Evolutionary conservation across 176 grass and related monocot genomes (phyloP), one percentile per base, ranked within the genome.

Genomic region (Microstegium vimineum): DNA sequence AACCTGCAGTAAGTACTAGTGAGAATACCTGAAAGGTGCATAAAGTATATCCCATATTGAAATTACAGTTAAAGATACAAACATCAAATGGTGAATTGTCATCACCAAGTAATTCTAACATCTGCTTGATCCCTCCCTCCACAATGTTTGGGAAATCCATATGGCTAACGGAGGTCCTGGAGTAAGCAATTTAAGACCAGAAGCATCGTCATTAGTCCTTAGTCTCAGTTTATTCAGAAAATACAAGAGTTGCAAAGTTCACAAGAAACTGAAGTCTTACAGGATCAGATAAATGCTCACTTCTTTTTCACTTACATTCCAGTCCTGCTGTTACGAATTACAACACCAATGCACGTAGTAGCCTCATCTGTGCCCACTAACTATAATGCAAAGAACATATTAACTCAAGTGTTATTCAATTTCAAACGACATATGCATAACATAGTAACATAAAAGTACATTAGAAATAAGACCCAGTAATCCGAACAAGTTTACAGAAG

Each of bases 341-440:
- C 91, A 73, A 99, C 85, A 77, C 96, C 85, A 4, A 90, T 71
- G 18, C 96, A 99, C 69, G 96, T 99, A 82, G 96, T 99, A n/a
- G 69, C 64, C 80, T 99, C 93, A 71, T 99, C 93, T 62, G 93
- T 95, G 32, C 96, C 96, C 37, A 87, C 93, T 34, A 92, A 89
- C 96, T 99, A 86, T 37, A 69, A 74, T 79, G 34, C 16, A 81
- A 70, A n/a, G 51, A 73, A 41, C 61, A 46, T 27, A 13, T 81
- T 45, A 90, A 60, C 27, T 64, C 66, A 66, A 5, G 38, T 34
- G 11, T 16, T 20, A 37, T 26, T 65, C 34, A 20, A 71, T 37
- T 66, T 66, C 13, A 17, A 85, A 66, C 23, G 3, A 12, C 25
- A 43, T 28, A 43, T 11, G 8, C 30, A 54, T 51, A 40, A 33